Base-by-base conservation (phyloP, 139 green algal species). In the Coelastrella sp. region DNA sequence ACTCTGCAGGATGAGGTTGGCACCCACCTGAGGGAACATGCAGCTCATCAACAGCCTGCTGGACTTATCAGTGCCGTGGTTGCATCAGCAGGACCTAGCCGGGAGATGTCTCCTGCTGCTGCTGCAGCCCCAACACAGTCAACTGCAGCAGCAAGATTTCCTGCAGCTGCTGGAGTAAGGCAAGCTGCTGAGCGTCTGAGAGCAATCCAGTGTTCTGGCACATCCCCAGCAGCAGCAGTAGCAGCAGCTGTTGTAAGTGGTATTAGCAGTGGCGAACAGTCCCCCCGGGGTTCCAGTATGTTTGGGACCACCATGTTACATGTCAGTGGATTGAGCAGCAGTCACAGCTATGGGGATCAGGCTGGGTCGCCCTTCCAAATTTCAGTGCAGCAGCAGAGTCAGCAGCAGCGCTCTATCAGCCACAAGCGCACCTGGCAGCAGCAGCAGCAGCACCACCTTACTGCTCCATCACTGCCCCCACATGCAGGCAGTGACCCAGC, bases 341-440 rank as follows among this genome's bases (percentile, higher is more conserved):
- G 82, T 49, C 56, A 49, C 59, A 68, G 65, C 20, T 68, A 79
- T 20, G 27, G 19, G 27, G 27, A 24, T 25, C 82, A 66, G 82
- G 82, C 82, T 73, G 24, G 12, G 10, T 56, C 65, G 78, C 56
- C 19, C 7, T 79, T 7, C 56, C 20, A 24, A 79, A 49, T 11
- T 6, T 57, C 82, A 22, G 27, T 57, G 11, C 60, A 86, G 56
- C 57, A 72, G 79, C 79, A 72, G 20, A 25, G 59, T 10, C 84
- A 87, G 82, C 82, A 88, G 84, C 84, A 87, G 81, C 57, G 58
- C 22, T 61, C 56, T 20, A 22, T 57, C 7, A 60, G 82, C 24
- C 25, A 65, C n/a, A 75, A 88, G 61, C 82, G 35, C 25, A n/a
- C 56, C n/a, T 24, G n/a, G 65, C 73, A 84, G 73, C 72, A 72